phyloP scores from a whole-genome alignment of 129 eudicot species.

The Apium graveolens region DNA sequence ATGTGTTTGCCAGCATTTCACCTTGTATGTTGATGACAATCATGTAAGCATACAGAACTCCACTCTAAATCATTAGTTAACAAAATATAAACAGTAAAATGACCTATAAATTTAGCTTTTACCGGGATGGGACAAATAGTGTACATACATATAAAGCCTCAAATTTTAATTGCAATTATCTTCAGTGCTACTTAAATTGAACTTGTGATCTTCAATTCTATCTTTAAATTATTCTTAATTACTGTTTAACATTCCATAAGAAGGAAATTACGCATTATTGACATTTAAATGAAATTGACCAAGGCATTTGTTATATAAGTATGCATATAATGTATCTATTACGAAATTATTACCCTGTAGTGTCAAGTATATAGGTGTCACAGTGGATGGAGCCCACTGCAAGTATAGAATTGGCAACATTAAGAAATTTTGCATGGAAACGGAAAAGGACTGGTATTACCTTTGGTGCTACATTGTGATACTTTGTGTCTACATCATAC shows the following conservation, averaged over 20 bases:
- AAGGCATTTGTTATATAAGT: not conserved
- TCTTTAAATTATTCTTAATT: not conserved
- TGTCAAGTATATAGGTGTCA: not conserved
- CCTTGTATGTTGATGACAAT: not conserved
- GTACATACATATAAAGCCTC: not conserved
- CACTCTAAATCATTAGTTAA: not conserved
- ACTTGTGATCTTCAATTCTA: not conserved
- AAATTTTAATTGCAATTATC: not conserved
- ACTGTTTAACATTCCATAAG: not conserved
- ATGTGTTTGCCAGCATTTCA: not conserved
- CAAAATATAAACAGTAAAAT: not conserved
- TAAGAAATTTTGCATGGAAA: not conserved
- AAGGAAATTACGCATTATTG: not conserved
- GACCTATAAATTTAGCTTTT: not conserved
- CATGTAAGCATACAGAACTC: not conserved
- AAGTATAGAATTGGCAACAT: not conserved
- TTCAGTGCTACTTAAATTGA: not conserved
- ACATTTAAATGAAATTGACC: not conserved
- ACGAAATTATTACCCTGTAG: not conserved
- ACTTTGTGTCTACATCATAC: conserved; percentile 85
- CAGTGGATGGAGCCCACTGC: not conserved
- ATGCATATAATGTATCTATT: not conserved
- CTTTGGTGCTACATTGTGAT: conserved; percentile 73
- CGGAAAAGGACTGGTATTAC: conserved; percentile 27
- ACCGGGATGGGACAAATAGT: not conserved